Conservation (phyloP, 768 basidiomycete species). For the Tremella yokohamensis region DNA sequence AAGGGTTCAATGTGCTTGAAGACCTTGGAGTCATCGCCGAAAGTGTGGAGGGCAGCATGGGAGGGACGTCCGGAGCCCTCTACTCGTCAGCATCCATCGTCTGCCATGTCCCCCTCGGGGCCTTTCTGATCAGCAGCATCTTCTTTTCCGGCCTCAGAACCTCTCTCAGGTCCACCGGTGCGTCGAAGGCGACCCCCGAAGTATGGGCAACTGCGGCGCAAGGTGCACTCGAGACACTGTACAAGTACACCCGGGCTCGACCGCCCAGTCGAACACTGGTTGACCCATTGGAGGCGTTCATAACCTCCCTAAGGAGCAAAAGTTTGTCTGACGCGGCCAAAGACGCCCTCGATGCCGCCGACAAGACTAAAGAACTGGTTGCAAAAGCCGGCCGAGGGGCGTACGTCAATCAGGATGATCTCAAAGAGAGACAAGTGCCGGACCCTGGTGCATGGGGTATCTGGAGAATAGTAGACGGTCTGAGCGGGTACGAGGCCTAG, state of each 20-base stretch:
- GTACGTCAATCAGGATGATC: slow-evolving; percentile 60
- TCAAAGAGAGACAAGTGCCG: slow-evolving; percentile 63
- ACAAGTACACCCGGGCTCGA: slow-evolving; percentile 71
- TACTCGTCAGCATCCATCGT: slow-evolving; percentile 66
- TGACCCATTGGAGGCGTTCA: slow-evolving; percentile 80
- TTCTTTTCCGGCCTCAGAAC: slow-evolving; percentile 86
- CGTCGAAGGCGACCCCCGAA: slow-evolving; percentile 53
- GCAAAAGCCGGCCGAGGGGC: slow-evolving; percentile 86
- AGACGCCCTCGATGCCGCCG: slow-evolving; percentile 65
- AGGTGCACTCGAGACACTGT: slow-evolving; percentile 44
- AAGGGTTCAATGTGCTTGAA: slow-evolving; percentile 63
- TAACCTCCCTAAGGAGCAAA: slow-evolving; percentile 55
- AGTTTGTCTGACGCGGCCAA: slow-evolving; percentile 58
- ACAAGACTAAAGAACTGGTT: slow-evolving; percentile 67
- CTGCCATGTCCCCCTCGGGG: background rate
- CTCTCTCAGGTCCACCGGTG: slow-evolving; percentile 55
- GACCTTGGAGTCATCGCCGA: slow-evolving; percentile 67
- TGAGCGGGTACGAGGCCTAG: slow-evolving; percentile 32
- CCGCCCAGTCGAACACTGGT: slow-evolving; percentile 86
- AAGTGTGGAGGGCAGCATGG: slow-evolving; percentile 79
- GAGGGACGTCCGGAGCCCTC: slow-evolving; percentile 83
- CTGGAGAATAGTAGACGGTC: slow-evolving; percentile 43
- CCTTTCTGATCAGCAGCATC: slow-evolving; percentile 57
- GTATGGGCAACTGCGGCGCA: slow-evolving; percentile 64
- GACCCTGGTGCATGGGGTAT: slow-evolving; percentile 95